Evolutionary conservation across 129 eudicot species (phyloP).

Genomic region (Lactuca saligna): DNA sequence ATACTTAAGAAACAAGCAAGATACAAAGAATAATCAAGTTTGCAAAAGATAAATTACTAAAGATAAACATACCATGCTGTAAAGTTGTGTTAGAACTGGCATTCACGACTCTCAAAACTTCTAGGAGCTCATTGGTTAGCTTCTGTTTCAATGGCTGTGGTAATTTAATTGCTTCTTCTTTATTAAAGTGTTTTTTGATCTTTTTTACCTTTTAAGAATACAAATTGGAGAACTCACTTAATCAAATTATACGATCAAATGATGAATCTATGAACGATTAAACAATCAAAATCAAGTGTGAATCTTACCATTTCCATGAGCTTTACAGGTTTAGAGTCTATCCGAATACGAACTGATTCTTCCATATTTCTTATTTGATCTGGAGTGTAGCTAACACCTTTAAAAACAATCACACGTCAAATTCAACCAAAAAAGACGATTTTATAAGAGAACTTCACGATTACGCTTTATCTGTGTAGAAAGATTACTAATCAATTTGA

Average conservation of each 20-base stretch:
- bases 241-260: background rate
- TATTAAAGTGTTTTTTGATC: constrained; percentile 37
- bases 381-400: constrained; percentile 61
- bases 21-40: constrained; percentile 12
- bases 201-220: constrained; percentile 46
- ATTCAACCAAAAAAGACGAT: background rate
- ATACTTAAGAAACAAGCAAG: constrained; percentile 27
- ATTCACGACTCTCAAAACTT: constrained; percentile 47
- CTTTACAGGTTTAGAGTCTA: constrained; percentile 63
- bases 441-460: background rate
- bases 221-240: background rate
- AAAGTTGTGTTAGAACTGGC: constrained; percentile 54
- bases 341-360: constrained; percentile 63
- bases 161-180: constrained; percentile 43
- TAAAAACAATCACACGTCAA: constrained; percentile 19
- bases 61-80: constrained; percentile 58
- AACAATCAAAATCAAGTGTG: constrained; percentile 9
- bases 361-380: constrained; percentile 75
- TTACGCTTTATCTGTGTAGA: too few species aligned
- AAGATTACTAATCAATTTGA: constrained; percentile 6
- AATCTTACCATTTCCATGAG: constrained; percentile 68
- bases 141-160: constrained; percentile 49
- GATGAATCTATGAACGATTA: constrained; percentile 3
- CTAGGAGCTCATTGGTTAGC: constrained; percentile 54
- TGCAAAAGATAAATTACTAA: constrained; percentile 4